Percentiles rank a stretch among this genome's conserved stretches.
phyloP scores from a whole-genome alignment of 306 rosid genomes.

The Medicago arabica region DNA sequence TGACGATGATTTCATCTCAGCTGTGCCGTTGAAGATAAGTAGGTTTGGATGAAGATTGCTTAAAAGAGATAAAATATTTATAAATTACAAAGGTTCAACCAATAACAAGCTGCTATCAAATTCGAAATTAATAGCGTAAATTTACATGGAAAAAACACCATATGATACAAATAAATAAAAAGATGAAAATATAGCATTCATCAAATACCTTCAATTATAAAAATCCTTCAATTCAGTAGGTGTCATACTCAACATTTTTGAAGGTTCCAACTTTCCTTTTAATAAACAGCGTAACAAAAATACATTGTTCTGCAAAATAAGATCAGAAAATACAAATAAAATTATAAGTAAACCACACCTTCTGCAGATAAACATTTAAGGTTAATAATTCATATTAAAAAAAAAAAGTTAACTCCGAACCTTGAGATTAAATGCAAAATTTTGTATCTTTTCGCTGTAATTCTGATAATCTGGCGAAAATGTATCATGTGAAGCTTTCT shows the following conservation, averaged over 20 bases:
- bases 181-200: constrained; percentile 4
- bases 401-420: constrained; percentile 58
- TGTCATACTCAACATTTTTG: constrained; percentile 78
- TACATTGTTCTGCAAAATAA: constrained; percentile 55
- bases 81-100: constrained; percentile 25
- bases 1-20: too few species aligned
- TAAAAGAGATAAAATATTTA: constrained; percentile 1
- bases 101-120: constrained; percentile 28
- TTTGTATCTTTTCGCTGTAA: constrained; percentile 88
- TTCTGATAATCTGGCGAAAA: constrained; percentile 71
- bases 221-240: constrained; percentile 46
- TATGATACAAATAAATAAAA: constrained; percentile 7
- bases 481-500: constrained; percentile 76
- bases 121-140: constrained; percentile 21
- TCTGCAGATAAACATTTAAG: constrained; percentile 24
- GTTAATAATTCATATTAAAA: constrained; percentile 7
- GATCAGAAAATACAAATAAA: neutral
- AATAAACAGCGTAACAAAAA: constrained; percentile 70
- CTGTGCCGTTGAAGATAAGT: too few species aligned
- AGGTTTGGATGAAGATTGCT: neutral
- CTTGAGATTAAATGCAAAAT: constrained; percentile 74
- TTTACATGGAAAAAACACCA: constrained; percentile 9
- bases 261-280: constrained; percentile 82
- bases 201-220: constrained; percentile 69
- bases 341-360: constrained; percentile 30